Conservation (phyloP, 371 early-diverging fungal species). For the Rhizomucor pusillus region DNA sequence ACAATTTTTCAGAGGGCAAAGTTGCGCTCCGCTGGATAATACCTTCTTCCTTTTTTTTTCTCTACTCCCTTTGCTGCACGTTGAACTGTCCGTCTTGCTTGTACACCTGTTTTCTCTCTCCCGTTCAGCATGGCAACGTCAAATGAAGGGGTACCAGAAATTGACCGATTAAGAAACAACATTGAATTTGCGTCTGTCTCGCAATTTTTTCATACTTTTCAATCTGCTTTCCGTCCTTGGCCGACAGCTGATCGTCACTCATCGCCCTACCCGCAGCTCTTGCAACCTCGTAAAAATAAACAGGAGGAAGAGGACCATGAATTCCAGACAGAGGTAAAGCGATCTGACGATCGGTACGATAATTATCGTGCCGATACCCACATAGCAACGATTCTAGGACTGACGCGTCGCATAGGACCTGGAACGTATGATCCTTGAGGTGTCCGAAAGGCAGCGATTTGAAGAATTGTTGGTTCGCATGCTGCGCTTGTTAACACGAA, state of each 20-base stretch:
- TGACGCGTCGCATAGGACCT: constrained; percentile 30
- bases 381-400: neutral
- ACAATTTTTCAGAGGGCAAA: too few species aligned
- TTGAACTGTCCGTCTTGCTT: neutral
- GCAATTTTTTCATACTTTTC: constrained; percentile 45
- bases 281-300: constrained; percentile 4
- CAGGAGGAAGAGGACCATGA: constrained; percentile 17
- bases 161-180: constrained; percentile 38
- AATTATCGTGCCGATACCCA: neutral
- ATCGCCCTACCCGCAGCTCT: constrained; percentile 5
- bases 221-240: constrained; percentile 45
- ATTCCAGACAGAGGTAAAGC: constrained; percentile 31
- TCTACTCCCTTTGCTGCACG: too few species aligned
- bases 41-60: too few species aligned
- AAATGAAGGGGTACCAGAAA: constrained; percentile 15
- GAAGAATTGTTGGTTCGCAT: constrained; percentile 42
- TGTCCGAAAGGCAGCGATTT: constrained; percentile 24
- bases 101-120: neutral
- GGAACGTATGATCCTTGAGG: constrained; percentile 40
- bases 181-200: constrained; percentile 46
- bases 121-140: constrained; percentile 2
- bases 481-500: constrained; percentile 34
- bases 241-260: constrained; percentile 18
- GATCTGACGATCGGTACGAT: constrained; percentile 1
- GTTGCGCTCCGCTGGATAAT: too few species aligned